Conservation (phyloP, 768 basidiomycete genomes). For the Psilocybe cubensis region DNA sequence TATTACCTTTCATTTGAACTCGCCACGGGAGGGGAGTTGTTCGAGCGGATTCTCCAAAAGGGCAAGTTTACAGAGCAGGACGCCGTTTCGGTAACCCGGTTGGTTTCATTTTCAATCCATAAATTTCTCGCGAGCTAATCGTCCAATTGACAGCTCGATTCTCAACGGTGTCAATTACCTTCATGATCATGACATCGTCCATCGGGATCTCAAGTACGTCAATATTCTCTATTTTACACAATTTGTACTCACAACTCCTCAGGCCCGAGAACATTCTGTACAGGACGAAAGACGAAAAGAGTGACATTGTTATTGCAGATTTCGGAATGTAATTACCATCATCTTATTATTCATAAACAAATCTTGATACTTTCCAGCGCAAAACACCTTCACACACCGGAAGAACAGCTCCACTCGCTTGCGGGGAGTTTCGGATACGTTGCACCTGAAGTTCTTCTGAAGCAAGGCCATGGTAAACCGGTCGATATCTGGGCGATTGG, state of each 20-base stretch:
- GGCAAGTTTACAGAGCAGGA: conserved; percentile 96
- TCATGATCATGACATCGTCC: conserved; percentile 92
- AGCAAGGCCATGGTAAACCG: conserved; percentile 86
- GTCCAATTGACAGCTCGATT: conserved; percentile 62
- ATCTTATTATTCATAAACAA: background rate
- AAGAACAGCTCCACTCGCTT: conserved; percentile 70
- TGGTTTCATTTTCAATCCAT: conserved; percentile 20
- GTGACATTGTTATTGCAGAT: conserved; percentile 94
- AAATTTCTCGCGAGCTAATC: conserved; percentile 2
- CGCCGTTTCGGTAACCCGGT: conserved; percentile 79
- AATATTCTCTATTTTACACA: background rate
- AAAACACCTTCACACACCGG: conserved; percentile 75
- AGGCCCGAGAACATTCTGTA: conserved; percentile 98
- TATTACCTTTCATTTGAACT: conserved; percentile 97
- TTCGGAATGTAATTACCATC: conserved; percentile 83
- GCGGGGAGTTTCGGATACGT: conserved; percentile 90
- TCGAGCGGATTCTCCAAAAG: conserved; percentile 80
- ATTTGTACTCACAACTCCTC: background rate
- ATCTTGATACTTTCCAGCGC: conserved; percentile 50
- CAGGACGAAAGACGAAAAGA: conserved; percentile 71
- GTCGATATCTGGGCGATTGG: conserved; percentile 96
- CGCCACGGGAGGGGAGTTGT: conserved; percentile 92
- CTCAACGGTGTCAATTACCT: conserved; percentile 88
- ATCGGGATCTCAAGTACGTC: conserved; percentile 89
- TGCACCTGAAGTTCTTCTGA: conserved; percentile 85